Evolutionary conservation across 768 basidiomycete genomes (phyloP), one percentile per base, ranked within the genome.

Genomic region (Suillus clintonianus): DNA sequence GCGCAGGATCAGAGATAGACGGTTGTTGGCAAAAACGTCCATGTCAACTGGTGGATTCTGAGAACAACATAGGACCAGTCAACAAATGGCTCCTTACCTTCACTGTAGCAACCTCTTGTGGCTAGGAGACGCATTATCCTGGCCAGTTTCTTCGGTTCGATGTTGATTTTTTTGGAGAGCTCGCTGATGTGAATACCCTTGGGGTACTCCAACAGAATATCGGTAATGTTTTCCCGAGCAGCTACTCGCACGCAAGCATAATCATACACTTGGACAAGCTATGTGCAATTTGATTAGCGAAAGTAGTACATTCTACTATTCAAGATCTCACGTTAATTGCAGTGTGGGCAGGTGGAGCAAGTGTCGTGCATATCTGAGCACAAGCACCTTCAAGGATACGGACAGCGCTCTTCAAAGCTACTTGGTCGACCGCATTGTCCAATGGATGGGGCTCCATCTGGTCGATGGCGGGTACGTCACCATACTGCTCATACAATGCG

Each of bases 311-410:
- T 37, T 30, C 2, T 32, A 53, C 53, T 2, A 55, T 32, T 7
- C 17, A 9, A 47, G 24, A 24, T n/a, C 74, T 45, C 59, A 80
- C 78, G 37, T 77, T 78, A 47, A 72, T 62, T 2, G 71, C 70
- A 4, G 69, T 72, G 56, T 78, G 77, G 7, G 67, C 59, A n/a
- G 78, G 79, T 0, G 70, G 77, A 14, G 77, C 76, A 14, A 79
- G 69, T 22, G 76, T 74, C 10, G 72, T 56, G 62, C 77, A 76
- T 39, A 80, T 47, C 62, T 77, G 79, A 17, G 69, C 69, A 64
- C 77, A 77, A 53, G 78, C 78, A 45, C 78, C 79, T 62, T 79
- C 77, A 22, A 78, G 66, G 2, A 64, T 72, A 24, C 71, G 68
- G 42, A 78, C 42, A 1, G 73, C 65, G 19, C 58, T 60, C 66